Evolutionary conservation across 306 rosid genomes (phyloP).

Genomic region (Rosa rugosa): DNA sequence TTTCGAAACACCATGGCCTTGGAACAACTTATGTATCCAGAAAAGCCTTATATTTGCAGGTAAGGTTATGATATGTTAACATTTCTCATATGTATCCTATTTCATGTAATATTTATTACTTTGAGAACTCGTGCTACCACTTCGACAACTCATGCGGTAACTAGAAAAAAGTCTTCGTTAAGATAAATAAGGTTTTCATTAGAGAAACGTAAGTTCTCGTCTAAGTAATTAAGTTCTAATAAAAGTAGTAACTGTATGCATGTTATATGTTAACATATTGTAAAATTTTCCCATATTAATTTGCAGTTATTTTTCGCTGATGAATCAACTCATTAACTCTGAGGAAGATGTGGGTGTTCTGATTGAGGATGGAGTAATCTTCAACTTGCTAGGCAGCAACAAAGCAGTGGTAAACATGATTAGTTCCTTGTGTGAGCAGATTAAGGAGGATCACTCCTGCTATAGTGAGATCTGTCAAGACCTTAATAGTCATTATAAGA

Average conservation of each 20-base stretch:
- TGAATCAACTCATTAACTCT: conserved; percentile 45
- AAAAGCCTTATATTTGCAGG: conserved; percentile 40
- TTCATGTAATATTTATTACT: too few species aligned
- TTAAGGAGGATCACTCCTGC: conserved; percentile 28
- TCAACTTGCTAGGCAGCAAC: conserved; percentile 43
- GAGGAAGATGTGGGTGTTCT: conserved; percentile 46
- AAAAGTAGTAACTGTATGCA: too few species aligned
- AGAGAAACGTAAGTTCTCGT: too few species aligned
- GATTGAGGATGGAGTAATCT: conserved; percentile 41
- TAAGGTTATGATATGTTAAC: too few species aligned
- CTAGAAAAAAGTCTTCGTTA: too few species aligned
- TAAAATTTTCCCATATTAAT: conserved; percentile 16
- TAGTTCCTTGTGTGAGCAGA: conserved; percentile 37
- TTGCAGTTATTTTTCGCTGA: conserved; percentile 39
- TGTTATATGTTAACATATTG: too few species aligned
- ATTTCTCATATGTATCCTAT: too few species aligned
- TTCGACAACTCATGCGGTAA: too few species aligned
- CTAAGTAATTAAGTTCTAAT: too few species aligned
- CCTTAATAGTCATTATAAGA: conserved; percentile 37
- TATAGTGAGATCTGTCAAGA: conserved; percentile 16
- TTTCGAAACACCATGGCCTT: conserved; percentile 50
- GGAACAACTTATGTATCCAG: conserved; percentile 52
- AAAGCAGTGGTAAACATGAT: conserved; percentile 41
- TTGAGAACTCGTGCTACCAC: too few species aligned
- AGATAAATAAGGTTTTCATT: too few species aligned